Conservation (phyloP, 495 filamentous ascomycete genomes). For the Hypoxylon trugodes region DNA sequence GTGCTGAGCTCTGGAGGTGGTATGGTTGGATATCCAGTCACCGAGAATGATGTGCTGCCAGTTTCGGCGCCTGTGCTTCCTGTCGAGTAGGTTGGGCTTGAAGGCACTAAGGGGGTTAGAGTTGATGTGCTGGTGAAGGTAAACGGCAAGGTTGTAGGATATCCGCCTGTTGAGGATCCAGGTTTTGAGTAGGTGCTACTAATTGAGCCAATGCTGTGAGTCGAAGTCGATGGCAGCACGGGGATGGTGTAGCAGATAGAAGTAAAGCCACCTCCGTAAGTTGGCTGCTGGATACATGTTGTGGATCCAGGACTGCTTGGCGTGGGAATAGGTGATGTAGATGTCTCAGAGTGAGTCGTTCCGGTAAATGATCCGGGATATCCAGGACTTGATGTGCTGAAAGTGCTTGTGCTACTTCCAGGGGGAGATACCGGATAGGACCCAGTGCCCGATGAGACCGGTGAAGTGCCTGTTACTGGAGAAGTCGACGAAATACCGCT, state of each 20-base stretch:
- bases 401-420: slow-evolving; percentile 4
- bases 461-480: slow-evolving; percentile 29
- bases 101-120: neutral
- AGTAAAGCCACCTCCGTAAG: slow-evolving; percentile 32
- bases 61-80: slow-evolving; percentile 14
- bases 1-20: slow-evolving; percentile 1
- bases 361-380: neutral
- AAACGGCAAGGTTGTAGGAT: neutral
- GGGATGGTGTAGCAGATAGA: slow-evolving; percentile 31
- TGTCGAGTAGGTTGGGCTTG: slow-evolving; percentile 3
- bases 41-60: slow-evolving; percentile 17
- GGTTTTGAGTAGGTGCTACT: slow-evolving; percentile 1
- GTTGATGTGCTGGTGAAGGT: slow-evolving; percentile 17
- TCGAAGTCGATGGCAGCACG: slow-evolving; percentile 10
- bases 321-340: neutral
- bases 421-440: slow-evolving; percentile 8
- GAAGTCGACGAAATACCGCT: slow-evolving; percentile 27
- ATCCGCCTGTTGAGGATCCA: neutral
- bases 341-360: neutral
- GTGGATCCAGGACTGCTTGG: slow-evolving; percentile 21
- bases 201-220: slow-evolving; percentile 11
- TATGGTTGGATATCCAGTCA: slow-evolving; percentile 7
- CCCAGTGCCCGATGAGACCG: slow-evolving; percentile 6
- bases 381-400: neutral
- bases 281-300: slow-evolving; percentile 26